These are phyloP conservation scores for Arxiozyma bovina DNA, from an alignment of 1,139 yeast genomes.

Conservation along the genomic window DNA sequence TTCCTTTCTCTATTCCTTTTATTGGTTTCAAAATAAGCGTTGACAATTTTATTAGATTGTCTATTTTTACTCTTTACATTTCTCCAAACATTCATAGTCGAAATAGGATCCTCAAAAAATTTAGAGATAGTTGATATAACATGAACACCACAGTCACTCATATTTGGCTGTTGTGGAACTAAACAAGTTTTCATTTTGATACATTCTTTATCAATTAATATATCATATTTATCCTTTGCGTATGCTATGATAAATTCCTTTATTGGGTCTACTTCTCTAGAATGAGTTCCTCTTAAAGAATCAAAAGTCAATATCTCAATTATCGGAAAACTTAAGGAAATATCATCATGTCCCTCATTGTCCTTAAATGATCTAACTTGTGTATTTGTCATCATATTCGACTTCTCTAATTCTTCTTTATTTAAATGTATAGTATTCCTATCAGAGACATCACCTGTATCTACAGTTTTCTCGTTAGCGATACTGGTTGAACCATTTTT, in stretches of 20 bases:
- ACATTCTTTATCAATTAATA: constrained; percentile 40
- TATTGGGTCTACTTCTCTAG: constrained; percentile 45
- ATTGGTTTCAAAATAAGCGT: constrained; percentile 31
- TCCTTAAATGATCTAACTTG: neutral
- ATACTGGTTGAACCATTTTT: neutral
- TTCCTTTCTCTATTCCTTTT: constrained; percentile 35
- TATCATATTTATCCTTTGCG: constrained; percentile 53
- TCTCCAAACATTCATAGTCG: constrained; percentile 48
- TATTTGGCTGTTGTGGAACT: constrained; percentile 81
- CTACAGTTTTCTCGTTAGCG: neutral
- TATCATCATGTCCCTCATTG: constrained; percentile 2
- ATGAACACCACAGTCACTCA: constrained; percentile 93
- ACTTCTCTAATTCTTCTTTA: neutral
- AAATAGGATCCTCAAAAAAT: constrained; percentile 47
- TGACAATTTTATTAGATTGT: constrained; percentile 14
- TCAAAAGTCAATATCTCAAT: constrained; percentile 67
- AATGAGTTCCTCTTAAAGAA: constrained; percentile 58
- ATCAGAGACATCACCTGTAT: neutral
- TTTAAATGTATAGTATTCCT: neutral
- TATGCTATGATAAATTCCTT: constrained; percentile 58
- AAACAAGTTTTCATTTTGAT: constrained; percentile 40
- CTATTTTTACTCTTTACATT: constrained; percentile 23
- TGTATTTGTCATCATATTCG: neutral
- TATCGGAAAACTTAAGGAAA: constrained; percentile 21
- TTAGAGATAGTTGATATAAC: constrained; percentile 68